Base-by-base conservation (phyloP, 805 yeast genomes). In the Candida yuanshanica region DNA sequence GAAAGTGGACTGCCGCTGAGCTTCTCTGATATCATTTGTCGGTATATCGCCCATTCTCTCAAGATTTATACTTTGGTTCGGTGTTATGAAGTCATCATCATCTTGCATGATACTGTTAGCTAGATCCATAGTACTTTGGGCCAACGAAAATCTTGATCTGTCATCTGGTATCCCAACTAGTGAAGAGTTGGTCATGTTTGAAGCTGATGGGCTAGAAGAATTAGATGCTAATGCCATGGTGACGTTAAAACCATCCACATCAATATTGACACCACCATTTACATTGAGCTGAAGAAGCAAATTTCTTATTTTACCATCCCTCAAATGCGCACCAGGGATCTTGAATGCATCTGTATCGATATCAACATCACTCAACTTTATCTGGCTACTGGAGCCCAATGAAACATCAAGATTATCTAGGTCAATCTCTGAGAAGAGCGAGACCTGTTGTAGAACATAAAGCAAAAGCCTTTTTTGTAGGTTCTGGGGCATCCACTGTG, bases 331-430 rank as follows among this genome's bases (percentile, higher is more conserved):
- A 2, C 87, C 85, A 0, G 91, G 91, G 3, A 83, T 53, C 44
- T 70, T 68, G 33, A 87, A 67, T 43, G 79, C 82, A 23, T 82
- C 87, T 0, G 87, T 79, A 55, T 84, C 91, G 22, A 90, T 62
- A 37, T 79, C 71, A 9, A 90, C 75, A 58, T 86, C 81, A 35
- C 75, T 71, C 14, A 75, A 70, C 43, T 66, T 68, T 59, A 71
- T 72, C 59, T 66, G 63, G 14, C 69, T 66, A 41, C 68, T 72
- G 4, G 81, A 66, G 1, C 86, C 85, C 17, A 86, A 64, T 5
- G 95, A 81, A 0, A 90, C 88, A 53, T 88, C 93, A 39, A 90
- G 60, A 55, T 88, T 83, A 16, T 88, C 83, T 16, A 88, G 67
- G 59, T 89, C 95, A 18, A 89, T 74, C 49, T 82, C 84, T 1